phyloP scores from a whole-genome alignment of 306 rosid species.

The Cucurbita argyrosperma region DNA sequence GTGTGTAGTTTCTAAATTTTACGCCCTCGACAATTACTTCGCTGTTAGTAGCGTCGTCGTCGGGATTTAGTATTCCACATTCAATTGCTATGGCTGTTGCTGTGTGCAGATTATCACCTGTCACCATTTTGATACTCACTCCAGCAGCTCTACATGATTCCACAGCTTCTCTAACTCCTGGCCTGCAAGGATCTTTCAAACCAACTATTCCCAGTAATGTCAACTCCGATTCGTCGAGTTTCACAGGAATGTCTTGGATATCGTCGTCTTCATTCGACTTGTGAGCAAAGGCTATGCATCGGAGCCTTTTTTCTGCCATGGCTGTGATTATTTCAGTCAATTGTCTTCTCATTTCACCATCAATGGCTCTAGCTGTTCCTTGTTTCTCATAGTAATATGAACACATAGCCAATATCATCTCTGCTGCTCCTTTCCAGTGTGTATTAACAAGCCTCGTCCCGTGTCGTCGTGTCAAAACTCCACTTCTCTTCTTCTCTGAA shows the following conservation, averaged over 20 bases:
- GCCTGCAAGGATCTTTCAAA: slow-evolving; percentile 13
- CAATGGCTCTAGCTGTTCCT: slow-evolving; percentile 7
- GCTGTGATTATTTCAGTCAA: background rate
- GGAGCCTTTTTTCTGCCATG: slow-evolving; percentile 16
- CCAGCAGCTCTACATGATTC: slow-evolving; percentile 17
- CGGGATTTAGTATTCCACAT: slow-evolving; percentile 4
- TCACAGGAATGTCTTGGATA: background rate
- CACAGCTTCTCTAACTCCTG: slow-evolving; percentile 8
- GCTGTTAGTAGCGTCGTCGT: background rate
- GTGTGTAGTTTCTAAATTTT: slow-evolving; percentile 13
- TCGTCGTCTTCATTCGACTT: background rate
- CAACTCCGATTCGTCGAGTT: slow-evolving; percentile 9
- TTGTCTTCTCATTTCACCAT: background rate
- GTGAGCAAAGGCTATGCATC: slow-evolving; percentile 15
- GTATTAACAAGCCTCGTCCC: background rate
- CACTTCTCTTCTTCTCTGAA: slow-evolving; percentile 17
- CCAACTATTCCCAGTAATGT: slow-evolving; percentile 9
- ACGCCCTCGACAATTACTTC: slow-evolving; percentile 5
- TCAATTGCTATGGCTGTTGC: slow-evolving; percentile 16
- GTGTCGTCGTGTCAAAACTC: background rate
- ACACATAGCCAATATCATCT: slow-evolving; percentile 12
- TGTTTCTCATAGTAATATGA: slow-evolving; percentile 4
- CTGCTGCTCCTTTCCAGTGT: slow-evolving; percentile 20
- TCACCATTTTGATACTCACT: slow-evolving; percentile 13
- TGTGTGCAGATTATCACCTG: slow-evolving; percentile 15